A percentile compares a stretch with the other conserved stretches of the same genome.
These are phyloP conservation scores for Candida saitoana DNA, from an alignment of 805 yeast genomes.

Conservation along the genomic window DNA sequence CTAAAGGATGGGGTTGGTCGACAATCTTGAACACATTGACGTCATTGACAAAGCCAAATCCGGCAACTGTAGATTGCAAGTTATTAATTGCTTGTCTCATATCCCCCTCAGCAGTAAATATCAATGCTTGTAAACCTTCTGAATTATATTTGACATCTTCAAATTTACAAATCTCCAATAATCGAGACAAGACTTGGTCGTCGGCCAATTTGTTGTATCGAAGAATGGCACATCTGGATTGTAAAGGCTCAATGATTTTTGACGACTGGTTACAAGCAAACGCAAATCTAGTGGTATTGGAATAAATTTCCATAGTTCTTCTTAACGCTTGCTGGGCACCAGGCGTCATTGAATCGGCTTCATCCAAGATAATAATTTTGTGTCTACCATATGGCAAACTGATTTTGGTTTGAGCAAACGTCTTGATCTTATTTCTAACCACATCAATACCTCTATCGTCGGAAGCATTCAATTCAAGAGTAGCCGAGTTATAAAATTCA, in stretches of 20 bases:
- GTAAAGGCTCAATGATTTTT: constrained; percentile 94
- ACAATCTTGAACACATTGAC: constrained; percentile 93
- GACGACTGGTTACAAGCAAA: constrained; percentile 94
- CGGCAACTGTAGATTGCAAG: constrained; percentile 89
- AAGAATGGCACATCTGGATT: constrained; percentile 92
- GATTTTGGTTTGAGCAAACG: constrained; percentile 93
- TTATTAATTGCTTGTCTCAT: constrained; percentile 98
- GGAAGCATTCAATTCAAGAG: constrained; percentile 89
- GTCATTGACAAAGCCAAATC: constrained; percentile 86
- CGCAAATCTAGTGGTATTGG: constrained; percentile 96
- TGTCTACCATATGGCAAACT: constrained; percentile 84
- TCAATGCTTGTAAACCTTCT: constrained; percentile 88
- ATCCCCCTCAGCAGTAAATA: constrained; percentile 96
- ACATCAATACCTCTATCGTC: constrained; percentile 98
- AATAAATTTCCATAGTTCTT: constrained; percentile 91
- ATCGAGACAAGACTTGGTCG: constrained; percentile 75
- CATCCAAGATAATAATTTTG: constrained; percentile 89
- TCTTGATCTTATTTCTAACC: constrained; percentile 88
- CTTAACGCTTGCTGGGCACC: constrained; percentile 95
- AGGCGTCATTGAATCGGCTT: constrained; percentile 95
- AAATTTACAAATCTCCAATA: constrained; percentile 61
- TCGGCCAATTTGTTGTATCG: constrained; percentile 79
- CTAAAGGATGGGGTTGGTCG: constrained; percentile 92
- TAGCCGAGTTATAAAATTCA: constrained; percentile 69
- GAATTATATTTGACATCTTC: constrained; percentile 78